Evolutionary conservation across 495 filamentous ascomycete genomes (phyloP), one percentile per base, ranked within the genome.

Genomic region (Ramalina intermedia): DNA sequence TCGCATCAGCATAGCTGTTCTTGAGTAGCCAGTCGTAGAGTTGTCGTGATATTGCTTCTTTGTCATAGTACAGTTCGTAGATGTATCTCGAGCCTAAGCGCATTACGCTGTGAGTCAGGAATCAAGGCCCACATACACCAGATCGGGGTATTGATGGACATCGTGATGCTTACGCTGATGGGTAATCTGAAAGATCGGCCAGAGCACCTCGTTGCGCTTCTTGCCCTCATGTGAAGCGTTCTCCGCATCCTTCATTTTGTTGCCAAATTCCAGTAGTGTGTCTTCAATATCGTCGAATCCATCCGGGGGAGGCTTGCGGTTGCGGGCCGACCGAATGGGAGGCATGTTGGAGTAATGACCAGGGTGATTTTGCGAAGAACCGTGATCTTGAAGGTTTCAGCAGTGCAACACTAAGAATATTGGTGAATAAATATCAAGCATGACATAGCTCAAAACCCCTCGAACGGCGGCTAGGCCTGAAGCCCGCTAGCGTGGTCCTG

Each of bases 171-270:
- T 76, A 74, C 91, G 83, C 66, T 99, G 90, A 66, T 99, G 91
- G 37, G 78, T 80, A 63, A 99, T 96, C 65, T 95, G 91, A 62
- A 96, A 96, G 46, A 96, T 91, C 43, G 88, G 88, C 93, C 91
- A 96, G 49, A 88, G 72, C 46, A 84, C 84, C 67, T 96, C 87
- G 60, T 95, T 78, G 55, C 85, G 80, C 66, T 83, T 84, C 56
- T 83, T 84, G 7, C 82, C 82, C 41, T 86, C 82, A 52, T 82
- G 78, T 16, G 79, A 71, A 16, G 74, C 76, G 54, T 90, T 88
- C 63, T 94, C 86, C 44, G 90, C 91, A 66, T 98, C 91, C 64
- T 96, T 96, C 91, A 96, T 95, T 69, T 94, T 94, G 71, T 96
- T 95, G 65, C 72, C 72, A 67, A 96, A 98, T 55, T 95, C 84